Conservation (phyloP, 2,329 filamentous ascomycete species). For the Berkeleyomyces rouxiae region DNA sequence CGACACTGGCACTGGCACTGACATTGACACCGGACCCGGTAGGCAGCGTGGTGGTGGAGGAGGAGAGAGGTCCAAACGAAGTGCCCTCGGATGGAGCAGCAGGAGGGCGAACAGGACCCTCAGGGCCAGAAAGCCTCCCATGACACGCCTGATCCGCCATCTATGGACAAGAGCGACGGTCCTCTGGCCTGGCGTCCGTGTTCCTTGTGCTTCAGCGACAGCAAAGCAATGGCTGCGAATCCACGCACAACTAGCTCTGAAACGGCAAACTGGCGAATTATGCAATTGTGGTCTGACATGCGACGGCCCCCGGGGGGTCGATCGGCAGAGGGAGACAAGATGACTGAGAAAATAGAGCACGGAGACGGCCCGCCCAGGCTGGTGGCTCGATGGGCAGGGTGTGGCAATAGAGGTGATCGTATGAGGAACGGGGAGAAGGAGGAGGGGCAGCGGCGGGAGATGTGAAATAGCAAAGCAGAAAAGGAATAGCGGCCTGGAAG, state of each 20-base stretch:
- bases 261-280: slow-evolving; percentile 7
- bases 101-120: not conserved
- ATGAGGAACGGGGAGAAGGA: not conserved
- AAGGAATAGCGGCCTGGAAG: too few relatives aligned
- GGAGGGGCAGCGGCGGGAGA: not conserved
- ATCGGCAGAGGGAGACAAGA: slow-evolving; percentile 11
- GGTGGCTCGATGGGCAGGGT: not conserved
- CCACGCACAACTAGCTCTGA: not conserved
- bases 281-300: slow-evolving; percentile 14
- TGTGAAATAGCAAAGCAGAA: not conserved
- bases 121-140: not conserved
- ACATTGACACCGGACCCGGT: not conserved
- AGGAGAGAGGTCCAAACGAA: not conserved
- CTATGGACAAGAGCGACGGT: not conserved
- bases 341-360: slow-evolving; percentile 9
- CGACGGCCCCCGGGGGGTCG: slow-evolving; percentile 9
- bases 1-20: not conserved
- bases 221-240: not conserved
- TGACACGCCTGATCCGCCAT: slow-evolving; percentile 2
- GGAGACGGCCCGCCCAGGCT: not conserved
- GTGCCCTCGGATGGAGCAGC: slow-evolving; percentile 2
- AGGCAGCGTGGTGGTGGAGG: not conserved
- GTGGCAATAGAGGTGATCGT: slow-evolving; percentile 3
- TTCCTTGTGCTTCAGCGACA: not conserved
- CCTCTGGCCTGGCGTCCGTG: not conserved